phyloP scores from a whole-genome alignment of 768 basidiomycete genomes.

The Tylopilus rubrobrunneus region DNA sequence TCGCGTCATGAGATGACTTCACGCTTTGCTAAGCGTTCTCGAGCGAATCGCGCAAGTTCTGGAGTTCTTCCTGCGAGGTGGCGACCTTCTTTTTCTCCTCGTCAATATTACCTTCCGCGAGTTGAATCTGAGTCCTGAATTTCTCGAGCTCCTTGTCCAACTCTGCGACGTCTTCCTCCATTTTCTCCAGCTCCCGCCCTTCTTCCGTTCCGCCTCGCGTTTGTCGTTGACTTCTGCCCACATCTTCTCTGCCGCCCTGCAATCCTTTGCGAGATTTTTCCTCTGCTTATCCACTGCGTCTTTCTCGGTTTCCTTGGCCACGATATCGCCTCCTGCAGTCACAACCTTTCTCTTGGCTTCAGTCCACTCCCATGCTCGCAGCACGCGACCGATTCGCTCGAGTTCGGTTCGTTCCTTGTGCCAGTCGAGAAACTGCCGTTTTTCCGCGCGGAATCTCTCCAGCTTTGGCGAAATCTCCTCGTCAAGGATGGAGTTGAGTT shows the following conservation, averaged over 20 bases:
- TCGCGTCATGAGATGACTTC: conserved; percentile 64
- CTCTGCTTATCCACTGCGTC: conserved; percentile 43
- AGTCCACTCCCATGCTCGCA: conserved; percentile 89
- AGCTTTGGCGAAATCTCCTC: conserved; percentile 96
- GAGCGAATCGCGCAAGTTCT: conserved; percentile 57
- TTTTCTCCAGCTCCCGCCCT: conserved; percentile 84
- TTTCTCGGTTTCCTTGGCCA: conserved; percentile 46
- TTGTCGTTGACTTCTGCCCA: conserved; percentile 62
- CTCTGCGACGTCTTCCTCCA: conserved; percentile 76
- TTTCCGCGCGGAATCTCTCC: conserved; percentile 85
- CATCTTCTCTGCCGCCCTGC: conserved; percentile 64
- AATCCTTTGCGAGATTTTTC: conserved; percentile 50
- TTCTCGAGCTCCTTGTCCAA: conserved; percentile 80
- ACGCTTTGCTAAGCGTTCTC: conserved; percentile 53
- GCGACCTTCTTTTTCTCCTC: conserved; percentile 70
- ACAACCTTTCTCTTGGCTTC: conserved; percentile 50
- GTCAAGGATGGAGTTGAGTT: conserved; percentile 70
- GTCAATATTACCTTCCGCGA: conserved; percentile 67
- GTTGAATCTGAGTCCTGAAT: conserved; percentile 78
- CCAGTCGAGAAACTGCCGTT: conserved; percentile 81
- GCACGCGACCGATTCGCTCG: conserved; percentile 74
- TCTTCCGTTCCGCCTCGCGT: conserved; percentile 83
- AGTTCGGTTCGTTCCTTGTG: conserved; percentile 88
- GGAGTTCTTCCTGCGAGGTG: conserved; percentile 50
- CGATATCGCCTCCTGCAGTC: conserved; percentile 55